Percentiles rank a stretch among this genome's conserved stretches.
phyloP scores from a whole-genome alignment of 768 basidiomycete species.

The Wakefieldia striispora region DNA sequence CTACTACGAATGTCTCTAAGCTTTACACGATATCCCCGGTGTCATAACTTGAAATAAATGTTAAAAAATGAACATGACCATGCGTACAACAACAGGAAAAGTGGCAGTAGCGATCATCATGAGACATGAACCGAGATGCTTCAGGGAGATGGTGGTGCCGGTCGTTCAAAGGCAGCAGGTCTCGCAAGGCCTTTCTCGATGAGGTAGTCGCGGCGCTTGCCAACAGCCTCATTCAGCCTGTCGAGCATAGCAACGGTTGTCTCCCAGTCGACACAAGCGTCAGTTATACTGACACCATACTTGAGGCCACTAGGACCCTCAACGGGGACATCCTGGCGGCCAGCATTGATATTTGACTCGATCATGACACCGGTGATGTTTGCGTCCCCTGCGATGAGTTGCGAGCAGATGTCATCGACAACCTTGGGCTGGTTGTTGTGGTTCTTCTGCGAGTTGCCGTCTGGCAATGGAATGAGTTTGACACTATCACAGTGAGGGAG shows the following conservation, averaged over 20 bases:
- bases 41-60: conserved; percentile 3
- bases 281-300: conserved; percentile 85
- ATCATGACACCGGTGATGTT: conserved; percentile 96
- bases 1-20: not conserved
- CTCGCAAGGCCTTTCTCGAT: conserved; percentile 24
- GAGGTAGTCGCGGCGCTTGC: conserved; percentile 24
- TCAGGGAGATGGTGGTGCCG: conserved; percentile 13
- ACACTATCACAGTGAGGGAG: not conserved
- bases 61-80: conserved; percentile 1
- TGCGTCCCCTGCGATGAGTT: conserved; percentile 65
- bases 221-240: conserved; percentile 52
- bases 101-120: not conserved
- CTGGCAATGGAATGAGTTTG: conserved; percentile 33
- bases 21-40: not conserved
- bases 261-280: conserved; percentile 89
- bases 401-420: conserved; percentile 64
- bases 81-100: conserved; percentile 3
- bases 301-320: conserved; percentile 67
- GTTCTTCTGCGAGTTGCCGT: conserved; percentile 96
- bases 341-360: conserved; percentile 90
- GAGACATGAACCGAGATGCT: not conserved
- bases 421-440: conserved; percentile 90
- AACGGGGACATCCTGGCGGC: conserved; percentile 84
- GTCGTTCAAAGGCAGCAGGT: conserved; percentile 30
- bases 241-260: conserved; percentile 74